Base-by-base conservation (phyloP, 1,284 basidiomycete genomes). In the Marasmius sp. region DNA sequence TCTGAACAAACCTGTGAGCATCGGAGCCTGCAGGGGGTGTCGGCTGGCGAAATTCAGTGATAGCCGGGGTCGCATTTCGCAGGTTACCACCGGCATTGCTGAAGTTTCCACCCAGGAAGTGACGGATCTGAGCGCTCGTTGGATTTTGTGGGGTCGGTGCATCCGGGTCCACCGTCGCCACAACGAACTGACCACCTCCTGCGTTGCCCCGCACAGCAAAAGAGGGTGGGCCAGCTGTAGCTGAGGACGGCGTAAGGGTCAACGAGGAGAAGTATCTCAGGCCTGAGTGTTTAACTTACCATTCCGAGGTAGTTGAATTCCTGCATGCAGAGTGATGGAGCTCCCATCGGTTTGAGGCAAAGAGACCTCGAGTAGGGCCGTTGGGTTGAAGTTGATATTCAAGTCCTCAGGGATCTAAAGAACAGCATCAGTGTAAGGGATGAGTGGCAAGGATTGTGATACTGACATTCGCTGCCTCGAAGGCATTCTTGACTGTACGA, bases 11-110 rank as follows among this genome's bases (percentile, higher is more conserved):
- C 83, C 82, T 74, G 68, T 85, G 84, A n/a, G 82, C 74, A 63
- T 78, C 77, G 10, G 82, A 83, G 1, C 81, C 82, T 20, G 79
- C 79, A n/a, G 80, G 81, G 11, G 83, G 83, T 1, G 77, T 80
- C 0, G 84, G 83, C 64, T 83, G 81, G 9, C 63, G 63, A 67
- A 77, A 85, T 5, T 75, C 67, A 3, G 79, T 79, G 18, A 85
- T 63, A 8, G 83, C 80, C 1, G 79, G 74, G 0, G 80, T 84
- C 10, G 64, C 66, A 66, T 84, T 84, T 1, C 69, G 68, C 12
- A 84, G 47, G 12, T 64, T 66, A 6, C 47, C 59, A 58, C 38
- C 65, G 20, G 57, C 59, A 41, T 64, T 54, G 6, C 58, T 61
- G 48, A 70, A 84, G 68, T 82, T 75, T 2, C 79, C 77, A 0